Percentiles rank a stretch among this genome's conserved stretches.
phyloP scores from a whole-genome alignment of 2,329 filamentous ascomycete genomes.

The Neoascochyta sp. region DNA sequence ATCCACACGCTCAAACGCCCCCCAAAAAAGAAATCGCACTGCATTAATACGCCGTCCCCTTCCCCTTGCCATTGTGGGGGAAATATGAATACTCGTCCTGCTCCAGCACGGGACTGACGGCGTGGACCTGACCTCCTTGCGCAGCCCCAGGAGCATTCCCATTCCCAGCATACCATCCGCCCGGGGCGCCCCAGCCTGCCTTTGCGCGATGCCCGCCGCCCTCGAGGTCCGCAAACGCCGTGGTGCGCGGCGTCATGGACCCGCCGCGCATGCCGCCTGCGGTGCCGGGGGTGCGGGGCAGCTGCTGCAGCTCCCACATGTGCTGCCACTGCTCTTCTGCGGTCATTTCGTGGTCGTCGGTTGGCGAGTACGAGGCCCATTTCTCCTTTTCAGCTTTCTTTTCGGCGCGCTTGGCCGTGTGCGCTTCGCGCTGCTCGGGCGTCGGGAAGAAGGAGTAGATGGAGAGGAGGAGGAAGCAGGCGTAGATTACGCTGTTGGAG shows the following conservation, averaged over 20 bases:
- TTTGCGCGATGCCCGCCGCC: slow-evolving; percentile 8
- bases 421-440: slow-evolving; percentile 17
- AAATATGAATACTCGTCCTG: slow-evolving; percentile 19
- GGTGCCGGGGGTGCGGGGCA: slow-evolving; percentile 35
- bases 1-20: too few relatives aligned
- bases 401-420: slow-evolving; percentile 25
- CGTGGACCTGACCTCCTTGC: slow-evolving; percentile 11
- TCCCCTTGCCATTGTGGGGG: slow-evolving; percentile 16
- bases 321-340: slow-evolving; percentile 41
- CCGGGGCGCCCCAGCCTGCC: not conserved
- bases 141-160: slow-evolving; percentile 8
- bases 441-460: slow-evolving; percentile 54
- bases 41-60: slow-evolving; percentile 14
- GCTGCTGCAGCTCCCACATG: slow-evolving; percentile 42
- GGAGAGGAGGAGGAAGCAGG: slow-evolving; percentile 57
- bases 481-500: slow-evolving; percentile 54
- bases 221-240: slow-evolving; percentile 29
- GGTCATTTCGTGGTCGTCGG: slow-evolving; percentile 31
- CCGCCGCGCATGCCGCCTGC: slow-evolving; percentile 23
- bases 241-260: slow-evolving; percentile 35
- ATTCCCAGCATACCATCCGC: slow-evolving; percentile 10
- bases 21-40: too few relatives aligned
- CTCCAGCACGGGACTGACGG: slow-evolving; percentile 17
- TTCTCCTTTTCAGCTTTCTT: slow-evolving; percentile 38
- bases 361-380: slow-evolving; percentile 23